phyloP scores from a whole-genome alignment of 768 basidiomycete genomes.

The button mushroom (Agaricus bisporus) region DNA sequence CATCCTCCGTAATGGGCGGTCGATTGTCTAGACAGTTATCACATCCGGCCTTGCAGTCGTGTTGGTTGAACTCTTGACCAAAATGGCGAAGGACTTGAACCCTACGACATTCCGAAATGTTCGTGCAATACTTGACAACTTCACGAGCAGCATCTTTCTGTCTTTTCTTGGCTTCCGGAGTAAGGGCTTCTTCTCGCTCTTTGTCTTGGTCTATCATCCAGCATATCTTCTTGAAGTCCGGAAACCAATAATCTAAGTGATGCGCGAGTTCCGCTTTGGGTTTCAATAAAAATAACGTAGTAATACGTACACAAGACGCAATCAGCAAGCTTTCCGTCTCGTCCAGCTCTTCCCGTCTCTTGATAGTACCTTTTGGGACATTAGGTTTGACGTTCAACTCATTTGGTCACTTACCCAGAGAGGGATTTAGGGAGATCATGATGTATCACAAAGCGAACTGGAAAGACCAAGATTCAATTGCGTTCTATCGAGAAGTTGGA shows the following conservation, averaged over 20 bases:
- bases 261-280: constrained; percentile 1
- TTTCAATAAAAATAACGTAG: neutral
- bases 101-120: constrained; percentile 82
- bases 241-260: constrained; percentile 56
- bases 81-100: constrained; percentile 87
- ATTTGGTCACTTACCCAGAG: constrained; percentile 55
- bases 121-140: constrained; percentile 76
- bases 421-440: constrained; percentile 75
- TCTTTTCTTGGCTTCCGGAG: constrained; percentile 54
- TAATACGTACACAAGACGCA: constrained; percentile 78
- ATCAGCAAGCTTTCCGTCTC: constrained; percentile 78
- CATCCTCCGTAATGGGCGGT: constrained; percentile 43
- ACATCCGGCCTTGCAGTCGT: constrained; percentile 63
- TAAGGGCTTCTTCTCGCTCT: constrained; percentile 23
- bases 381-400: neutral
- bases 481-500: neutral
- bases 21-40: constrained; percentile 71
- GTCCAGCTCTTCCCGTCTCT: constrained; percentile 94
- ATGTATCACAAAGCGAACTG: constrained; percentile 93
- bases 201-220: constrained; percentile 56
- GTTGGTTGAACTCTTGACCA: constrained; percentile 69
- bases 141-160: constrained; percentile 58
- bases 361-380: constrained; percentile 66
- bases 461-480: constrained; percentile 1
- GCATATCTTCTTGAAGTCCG: constrained; percentile 50